phyloP scores from a whole-genome alignment of 2,329 filamentous ascomycete genomes.

The Pseudocercospora musae region DNA sequence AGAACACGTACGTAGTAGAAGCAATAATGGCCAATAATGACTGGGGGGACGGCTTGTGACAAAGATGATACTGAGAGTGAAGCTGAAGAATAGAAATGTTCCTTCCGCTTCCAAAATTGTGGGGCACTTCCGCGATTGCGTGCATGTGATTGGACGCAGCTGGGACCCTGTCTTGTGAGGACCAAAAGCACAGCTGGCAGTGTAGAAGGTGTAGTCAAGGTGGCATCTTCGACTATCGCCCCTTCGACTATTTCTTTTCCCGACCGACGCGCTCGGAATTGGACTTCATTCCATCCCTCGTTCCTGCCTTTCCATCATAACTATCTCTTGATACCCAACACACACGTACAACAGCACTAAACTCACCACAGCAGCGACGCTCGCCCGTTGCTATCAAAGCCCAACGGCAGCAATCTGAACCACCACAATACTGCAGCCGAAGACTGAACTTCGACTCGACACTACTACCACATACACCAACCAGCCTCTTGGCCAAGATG shows the following conservation, averaged over 20 bases:
- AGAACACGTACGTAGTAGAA: neutral
- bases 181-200: neutral
- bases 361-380: neutral
- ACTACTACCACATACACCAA: conserved; percentile 8
- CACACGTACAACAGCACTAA: too few species aligned
- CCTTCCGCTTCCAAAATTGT: neutral
- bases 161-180: neutral
- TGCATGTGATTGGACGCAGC: neutral
- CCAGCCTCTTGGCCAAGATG: conserved; percentile 32
- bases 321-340: too few species aligned
- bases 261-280: neutral
- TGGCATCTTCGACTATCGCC: neutral
- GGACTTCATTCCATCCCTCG: neutral
- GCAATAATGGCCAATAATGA: too few species aligned
- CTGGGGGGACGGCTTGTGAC: neutral
- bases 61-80: neutral
- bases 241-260: neutral
- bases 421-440: conserved; percentile 3
- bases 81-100: neutral
- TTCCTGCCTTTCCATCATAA: neutral
- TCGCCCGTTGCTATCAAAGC: neutral
- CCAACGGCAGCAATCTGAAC: conserved; percentile 4
- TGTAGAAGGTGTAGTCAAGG: neutral
- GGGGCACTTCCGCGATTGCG: neutral
- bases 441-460: neutral